phyloP scores from a whole-genome alignment of 176 grass and related monocot genomes.

The Oryza meyeriana region DNA sequence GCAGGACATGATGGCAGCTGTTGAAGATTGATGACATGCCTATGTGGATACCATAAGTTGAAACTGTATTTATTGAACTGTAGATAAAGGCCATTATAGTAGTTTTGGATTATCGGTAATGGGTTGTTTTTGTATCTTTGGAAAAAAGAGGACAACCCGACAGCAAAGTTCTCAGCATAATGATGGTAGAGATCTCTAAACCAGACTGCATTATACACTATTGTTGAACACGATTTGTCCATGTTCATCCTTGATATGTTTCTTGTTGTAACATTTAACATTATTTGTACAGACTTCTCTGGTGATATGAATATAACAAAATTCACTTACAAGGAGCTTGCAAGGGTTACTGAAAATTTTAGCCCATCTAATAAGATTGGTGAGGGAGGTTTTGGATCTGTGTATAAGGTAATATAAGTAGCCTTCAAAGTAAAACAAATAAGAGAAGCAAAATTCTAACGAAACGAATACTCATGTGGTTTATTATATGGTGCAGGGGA shows the following conservation, averaged over 20 bases:
- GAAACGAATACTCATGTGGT: background rate
- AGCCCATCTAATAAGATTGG: constrained; percentile 57
- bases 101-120: constrained; percentile 37
- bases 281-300: constrained; percentile 38
- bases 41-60: constrained; percentile 21
- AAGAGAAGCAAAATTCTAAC: background rate
- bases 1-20: constrained; percentile 24
- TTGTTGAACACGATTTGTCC: background rate
- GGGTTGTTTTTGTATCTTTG: constrained; percentile 57
- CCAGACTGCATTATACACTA: constrained; percentile 10
- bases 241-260: constrained; percentile 4
- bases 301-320: constrained; percentile 31
- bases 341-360: constrained; percentile 61
- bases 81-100: background rate
- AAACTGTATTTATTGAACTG: background rate
- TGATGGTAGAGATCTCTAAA: constrained; percentile 52
- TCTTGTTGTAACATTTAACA: constrained; percentile 1
- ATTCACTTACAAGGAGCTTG: constrained; percentile 57
- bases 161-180: constrained; percentile 35
- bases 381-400: constrained; percentile 76
- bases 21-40: constrained; percentile 12
- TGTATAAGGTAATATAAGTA: constrained; percentile 65
- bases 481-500: constrained; percentile 44
- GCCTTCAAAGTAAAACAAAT: constrained; percentile 14
- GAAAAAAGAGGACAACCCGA: constrained; percentile 24